Evolutionary conservation across 768 basidiomycete genomes (phyloP), one percentile per base, ranked within the genome.

Genomic region (Leccinellum albellum): DNA sequence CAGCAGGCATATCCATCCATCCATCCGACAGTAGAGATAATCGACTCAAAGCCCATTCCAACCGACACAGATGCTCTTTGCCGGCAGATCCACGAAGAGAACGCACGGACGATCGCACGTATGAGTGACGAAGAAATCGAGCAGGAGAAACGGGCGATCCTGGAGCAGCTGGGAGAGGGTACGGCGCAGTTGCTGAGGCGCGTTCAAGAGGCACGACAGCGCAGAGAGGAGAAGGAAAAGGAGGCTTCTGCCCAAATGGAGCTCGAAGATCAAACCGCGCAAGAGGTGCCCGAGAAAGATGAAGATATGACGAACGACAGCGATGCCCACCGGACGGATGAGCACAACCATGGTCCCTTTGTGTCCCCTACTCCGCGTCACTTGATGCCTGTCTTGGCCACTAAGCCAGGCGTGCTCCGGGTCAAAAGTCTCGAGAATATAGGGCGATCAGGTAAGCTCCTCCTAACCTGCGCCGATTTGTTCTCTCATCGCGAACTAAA

Each of bases 51-150:
- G 13, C 57, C 61, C 26, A 59, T 64, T 24, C 66, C 61, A 12
- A 64, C 65, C 17, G 33, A 68, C 1, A 69, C 75, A 1, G 59
- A 68, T 59, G 74, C 75, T 49, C 85, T 87, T 80, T 75, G 82
- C 54, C 72, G 71, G 10, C 82, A 82, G 63, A 81, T 86, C 53
- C 84, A 82, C 62, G 76, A 77, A 54, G 88, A 92, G 65, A 94
- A 95, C 61, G 77, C 80, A 56, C 70, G 73, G 12, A 72, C 74
- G 28, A 80, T 95, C 2, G 82, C 81, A 17, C 69, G 65, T 1
- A 95, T 95, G 94, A 78, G 80, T 3, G 80, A 82, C 12, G 83
- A 83, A 15, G 88, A 94, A 68, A 77, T 85, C 10, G 83, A 86
- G 59, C 70, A 80, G 51, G 91, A 89, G 69, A 76, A 77, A 45